Percentiles rank a stretch among this genome's conserved stretches.
Evolutionary conservation across 805 yeast genomes (phyloP).

Genomic region (Scheffersomyces ergatensis): DNA sequence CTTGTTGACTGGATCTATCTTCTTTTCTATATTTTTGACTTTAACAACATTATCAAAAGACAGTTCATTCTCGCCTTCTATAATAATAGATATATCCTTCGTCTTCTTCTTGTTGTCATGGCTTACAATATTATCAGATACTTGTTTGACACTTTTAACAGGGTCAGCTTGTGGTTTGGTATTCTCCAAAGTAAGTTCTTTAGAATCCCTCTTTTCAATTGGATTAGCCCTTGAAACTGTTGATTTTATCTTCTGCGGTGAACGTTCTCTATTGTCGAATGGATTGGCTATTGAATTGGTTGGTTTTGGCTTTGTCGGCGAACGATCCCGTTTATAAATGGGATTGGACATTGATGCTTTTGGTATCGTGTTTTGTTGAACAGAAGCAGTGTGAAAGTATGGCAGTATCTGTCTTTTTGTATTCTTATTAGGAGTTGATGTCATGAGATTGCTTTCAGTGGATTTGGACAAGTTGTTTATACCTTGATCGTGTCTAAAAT

Average conservation of each 20-base stretch:
- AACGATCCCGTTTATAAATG: too few species aligned
- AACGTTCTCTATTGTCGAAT: not conserved
- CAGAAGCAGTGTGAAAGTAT: too few species aligned
- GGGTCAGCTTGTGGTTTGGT: not conserved
- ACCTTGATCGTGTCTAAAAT: slow-evolving; percentile 41
- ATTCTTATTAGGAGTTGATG: not conserved
- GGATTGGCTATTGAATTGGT: not conserved
- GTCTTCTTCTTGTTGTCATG: not conserved
- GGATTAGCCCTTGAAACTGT: not conserved
- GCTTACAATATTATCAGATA: not conserved
- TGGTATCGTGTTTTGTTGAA: too few species aligned
- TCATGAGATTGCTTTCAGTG: not conserved
- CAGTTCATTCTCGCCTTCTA: too few species aligned
- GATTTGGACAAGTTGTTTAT: slow-evolving; percentile 13
- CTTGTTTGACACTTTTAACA: not conserved
- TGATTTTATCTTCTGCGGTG: not conserved
- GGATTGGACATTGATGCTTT: too few species aligned
- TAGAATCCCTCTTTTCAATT: not conserved
- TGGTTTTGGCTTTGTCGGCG: not conserved
- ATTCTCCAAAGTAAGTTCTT: not conserved
- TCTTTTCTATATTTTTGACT: not conserved
- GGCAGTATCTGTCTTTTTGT: not conserved
- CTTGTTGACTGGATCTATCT: not conserved
- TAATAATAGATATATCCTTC: too few species aligned
- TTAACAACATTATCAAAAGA: not conserved